Evolutionary conservation across 768 basidiomycete genomes (phyloP).

Genomic region (Trametes punicea): DNA sequence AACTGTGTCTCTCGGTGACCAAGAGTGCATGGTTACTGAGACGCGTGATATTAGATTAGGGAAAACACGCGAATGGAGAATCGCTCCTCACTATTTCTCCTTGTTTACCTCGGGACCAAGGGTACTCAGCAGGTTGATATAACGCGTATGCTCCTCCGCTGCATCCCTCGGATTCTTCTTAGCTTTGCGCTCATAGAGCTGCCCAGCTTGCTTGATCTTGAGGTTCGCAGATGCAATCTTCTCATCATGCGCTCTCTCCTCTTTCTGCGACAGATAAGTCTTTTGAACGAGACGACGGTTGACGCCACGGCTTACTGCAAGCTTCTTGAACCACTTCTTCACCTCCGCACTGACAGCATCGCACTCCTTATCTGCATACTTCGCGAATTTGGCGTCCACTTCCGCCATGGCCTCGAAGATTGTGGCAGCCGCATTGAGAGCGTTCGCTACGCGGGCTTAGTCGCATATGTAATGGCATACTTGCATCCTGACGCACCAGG

Average conservation of each 20-base stretch:
- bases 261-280: constrained; percentile 50
- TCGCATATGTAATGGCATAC: background rate
- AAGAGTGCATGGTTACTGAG: constrained; percentile 66
- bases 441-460: constrained; percentile 48
- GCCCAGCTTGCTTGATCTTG: constrained; percentile 78
- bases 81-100: constrained; percentile 64
- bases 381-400: constrained; percentile 71
- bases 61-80: background rate
- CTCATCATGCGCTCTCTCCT: constrained; percentile 76
- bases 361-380: constrained; percentile 71
- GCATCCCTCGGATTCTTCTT: constrained; percentile 69
- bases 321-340: constrained; percentile 85
- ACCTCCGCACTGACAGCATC: constrained; percentile 61
- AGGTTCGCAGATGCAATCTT: constrained; percentile 61
- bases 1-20: constrained; percentile 58
- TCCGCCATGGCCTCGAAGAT: constrained; percentile 72
- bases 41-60: background rate
- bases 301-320: constrained; percentile 50
- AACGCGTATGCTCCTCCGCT: constrained; percentile 71
- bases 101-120: constrained; percentile 77
- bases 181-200: constrained; percentile 73
- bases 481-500: constrained; percentile 48
- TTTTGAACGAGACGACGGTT: background rate
- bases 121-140: constrained; percentile 67
- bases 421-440: constrained; percentile 58